Evolutionary conservation across 345 rosid genomes (phyloP).

Genomic region (Pugionium cornutum): DNA sequence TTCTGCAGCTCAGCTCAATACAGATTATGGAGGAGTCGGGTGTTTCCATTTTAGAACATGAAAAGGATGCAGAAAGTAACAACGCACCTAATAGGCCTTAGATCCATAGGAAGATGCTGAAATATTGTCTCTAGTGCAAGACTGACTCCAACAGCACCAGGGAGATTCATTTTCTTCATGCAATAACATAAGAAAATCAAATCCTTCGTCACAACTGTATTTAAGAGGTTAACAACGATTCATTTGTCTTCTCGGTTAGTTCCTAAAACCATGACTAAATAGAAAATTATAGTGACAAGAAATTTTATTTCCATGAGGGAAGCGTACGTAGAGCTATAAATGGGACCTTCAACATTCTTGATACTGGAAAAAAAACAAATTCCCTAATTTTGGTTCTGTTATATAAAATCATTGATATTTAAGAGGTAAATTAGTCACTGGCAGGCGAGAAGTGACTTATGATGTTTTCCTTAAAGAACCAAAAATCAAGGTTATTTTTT

Average conservation of each 20-base stretch:
- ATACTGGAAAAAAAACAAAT: not conserved
- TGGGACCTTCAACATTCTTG: not conserved
- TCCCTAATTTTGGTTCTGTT: not conserved
- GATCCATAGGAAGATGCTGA: conserved; percentile 62
- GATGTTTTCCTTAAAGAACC: not conserved
- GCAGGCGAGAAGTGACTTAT: conserved; percentile 1
- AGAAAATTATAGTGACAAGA: no score
- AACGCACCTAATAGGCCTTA: conserved; percentile 62
- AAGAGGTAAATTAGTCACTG: not conserved
- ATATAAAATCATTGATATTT: not conserved
- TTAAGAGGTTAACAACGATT: not conserved
- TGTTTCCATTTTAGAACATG: conserved; percentile 22
- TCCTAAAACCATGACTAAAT: no score
- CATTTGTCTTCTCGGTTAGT: not conserved
- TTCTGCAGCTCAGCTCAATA: conserved; percentile 47
- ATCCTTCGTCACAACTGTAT: not conserved
- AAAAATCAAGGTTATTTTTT: not conserved
- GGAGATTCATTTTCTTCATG: conserved; percentile 75
- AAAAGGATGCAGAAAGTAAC: conserved; percentile 22
- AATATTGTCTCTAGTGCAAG: conserved; percentile 87
- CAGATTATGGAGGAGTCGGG: conserved; percentile 13
- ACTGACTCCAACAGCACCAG: conserved; percentile 88
- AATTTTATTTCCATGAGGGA: not conserved
- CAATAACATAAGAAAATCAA: not conserved
- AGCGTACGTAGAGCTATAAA: not conserved